Conservation (phyloP, 805 yeast species). For the Grigorovia yakushimaensis region DNA sequence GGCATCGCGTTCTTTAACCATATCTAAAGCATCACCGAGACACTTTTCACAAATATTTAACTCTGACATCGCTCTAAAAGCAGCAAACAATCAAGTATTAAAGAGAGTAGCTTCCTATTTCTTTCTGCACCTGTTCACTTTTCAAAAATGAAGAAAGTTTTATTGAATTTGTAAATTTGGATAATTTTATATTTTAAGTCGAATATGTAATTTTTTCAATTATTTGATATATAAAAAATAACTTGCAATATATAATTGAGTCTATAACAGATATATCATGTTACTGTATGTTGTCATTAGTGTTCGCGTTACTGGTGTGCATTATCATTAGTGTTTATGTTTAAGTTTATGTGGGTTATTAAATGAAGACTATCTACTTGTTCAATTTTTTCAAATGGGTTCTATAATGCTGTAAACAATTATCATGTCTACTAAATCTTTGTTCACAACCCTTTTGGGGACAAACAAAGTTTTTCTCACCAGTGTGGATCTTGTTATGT, state of each 20-base stretch:
- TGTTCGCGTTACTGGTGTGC: not conserved
- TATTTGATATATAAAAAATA: no score
- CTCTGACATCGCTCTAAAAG: no score
- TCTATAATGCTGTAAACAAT: slow-evolving; percentile 85
- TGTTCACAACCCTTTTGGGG: slow-evolving; percentile 75
- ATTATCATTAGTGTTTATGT: no score
- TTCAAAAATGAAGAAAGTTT: no score
- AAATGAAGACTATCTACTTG: no score
- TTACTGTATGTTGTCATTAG: not conserved
- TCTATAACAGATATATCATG: not conserved
- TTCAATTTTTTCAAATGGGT: slow-evolving; percentile 52
- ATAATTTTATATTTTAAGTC: not conserved
- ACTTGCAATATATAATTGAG: no score
- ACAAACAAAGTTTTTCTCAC: slow-evolving; percentile 78
- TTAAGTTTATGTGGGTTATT: no score
- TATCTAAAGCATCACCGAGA: slow-evolving; percentile 47
- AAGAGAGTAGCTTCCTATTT: no score
- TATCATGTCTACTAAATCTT: slow-evolving; percentile 83
- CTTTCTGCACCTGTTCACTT: no score
- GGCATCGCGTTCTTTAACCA: slow-evolving; percentile 62
- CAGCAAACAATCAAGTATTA: no score
- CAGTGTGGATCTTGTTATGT: slow-evolving; percentile 83
- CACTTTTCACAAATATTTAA: slow-evolving; percentile 54
- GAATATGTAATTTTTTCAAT: not conserved
- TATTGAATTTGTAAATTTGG: no score